Percentiles rank a stretch among this genome's conserved stretches.
These are phyloP conservation scores for Bipolaris sorokiniana DNA, from an alignment of 2,329 filamentous ascomycete species.

Conservation along the genomic window DNA sequence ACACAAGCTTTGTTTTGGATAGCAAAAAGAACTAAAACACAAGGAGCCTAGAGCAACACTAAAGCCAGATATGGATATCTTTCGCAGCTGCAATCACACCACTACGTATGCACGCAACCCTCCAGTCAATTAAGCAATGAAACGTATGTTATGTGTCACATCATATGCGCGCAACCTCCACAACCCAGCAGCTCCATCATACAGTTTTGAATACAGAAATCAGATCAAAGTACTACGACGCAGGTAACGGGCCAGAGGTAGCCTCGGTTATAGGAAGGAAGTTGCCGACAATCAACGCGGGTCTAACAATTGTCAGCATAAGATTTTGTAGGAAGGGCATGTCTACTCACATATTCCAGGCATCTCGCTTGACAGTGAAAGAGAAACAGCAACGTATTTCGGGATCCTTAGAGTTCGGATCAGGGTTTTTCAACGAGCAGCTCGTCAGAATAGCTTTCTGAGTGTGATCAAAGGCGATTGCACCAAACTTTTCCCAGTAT, in stretches of 20 bases:
- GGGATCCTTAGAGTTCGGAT: constrained; percentile 66
- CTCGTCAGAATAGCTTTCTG: constrained; percentile 96
- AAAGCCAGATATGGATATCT: constrained; percentile 2
- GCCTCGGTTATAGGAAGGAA: constrained; percentile 82
- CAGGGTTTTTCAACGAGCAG: constrained; percentile 82
- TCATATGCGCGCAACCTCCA: neutral
- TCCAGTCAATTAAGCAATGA: neutral
- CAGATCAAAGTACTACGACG: constrained; percentile 4
- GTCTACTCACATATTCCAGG: constrained; percentile 86
- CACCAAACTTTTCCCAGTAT: constrained; percentile 99
- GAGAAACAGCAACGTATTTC: constrained; percentile 95
- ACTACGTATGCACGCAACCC: neutral
- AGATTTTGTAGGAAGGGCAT: neutral
- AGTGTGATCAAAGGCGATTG: constrained; percentile 91
- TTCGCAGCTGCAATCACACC: neutral
- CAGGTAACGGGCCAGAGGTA: constrained; percentile 29
- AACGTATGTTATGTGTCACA: neutral
- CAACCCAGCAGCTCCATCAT: neutral
- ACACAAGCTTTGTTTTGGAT: neutral
- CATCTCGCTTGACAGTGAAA: constrained; percentile 92
- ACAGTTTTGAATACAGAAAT: neutral
- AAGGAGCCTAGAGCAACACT: constrained; percentile 1
- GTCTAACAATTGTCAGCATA: constrained; percentile 58
- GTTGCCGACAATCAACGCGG: constrained; percentile 93
- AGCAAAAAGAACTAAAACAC: neutral